Evolutionary conservation across 345 rosid species (phyloP).

Genomic region (Pseudoturritis turrita): DNA sequence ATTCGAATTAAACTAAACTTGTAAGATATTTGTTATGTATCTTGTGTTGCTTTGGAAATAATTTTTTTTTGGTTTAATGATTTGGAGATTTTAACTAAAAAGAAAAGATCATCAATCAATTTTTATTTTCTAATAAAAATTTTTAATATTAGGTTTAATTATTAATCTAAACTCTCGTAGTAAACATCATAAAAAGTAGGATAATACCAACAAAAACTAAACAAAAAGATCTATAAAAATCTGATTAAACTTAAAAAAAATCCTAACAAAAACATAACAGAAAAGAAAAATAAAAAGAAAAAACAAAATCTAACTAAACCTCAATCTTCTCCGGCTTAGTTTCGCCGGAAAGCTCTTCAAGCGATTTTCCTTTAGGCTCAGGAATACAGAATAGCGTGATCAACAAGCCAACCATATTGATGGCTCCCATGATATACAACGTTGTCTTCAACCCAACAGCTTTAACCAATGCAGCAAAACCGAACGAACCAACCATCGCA

Average conservation of each 20-base stretch:
- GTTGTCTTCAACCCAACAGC: constrained; percentile 41
- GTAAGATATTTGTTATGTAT: too few relatives aligned
- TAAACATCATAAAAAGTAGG: neutral
- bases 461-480: constrained; percentile 53
- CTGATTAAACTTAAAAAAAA: neutral
- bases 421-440: constrained; percentile 37
- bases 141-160: too few relatives aligned
- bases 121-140: too few relatives aligned
- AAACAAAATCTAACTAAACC: neutral
- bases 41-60: too few relatives aligned
- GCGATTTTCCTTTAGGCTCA: constrained; percentile 52
- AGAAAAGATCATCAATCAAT: too few relatives aligned
- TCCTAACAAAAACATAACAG: neutral
- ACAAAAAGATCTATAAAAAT: neutral
- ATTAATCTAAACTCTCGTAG: too few relatives aligned
- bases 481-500: constrained; percentile 71
- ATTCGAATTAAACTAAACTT: too few relatives aligned
- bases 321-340: constrained; percentile 19
- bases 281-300: neutral
- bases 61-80: too few relatives aligned
- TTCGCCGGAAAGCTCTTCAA: constrained; percentile 62
- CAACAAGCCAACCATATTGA: constrained; percentile 40
- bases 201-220: neutral
- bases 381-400: constrained; percentile 37
- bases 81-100: too few relatives aligned